Evolutionary conservation across 306 rosid genomes (phyloP), one percentile per base, ranked within the genome.

Genomic region (Hylodesmum podocarpum): DNA sequence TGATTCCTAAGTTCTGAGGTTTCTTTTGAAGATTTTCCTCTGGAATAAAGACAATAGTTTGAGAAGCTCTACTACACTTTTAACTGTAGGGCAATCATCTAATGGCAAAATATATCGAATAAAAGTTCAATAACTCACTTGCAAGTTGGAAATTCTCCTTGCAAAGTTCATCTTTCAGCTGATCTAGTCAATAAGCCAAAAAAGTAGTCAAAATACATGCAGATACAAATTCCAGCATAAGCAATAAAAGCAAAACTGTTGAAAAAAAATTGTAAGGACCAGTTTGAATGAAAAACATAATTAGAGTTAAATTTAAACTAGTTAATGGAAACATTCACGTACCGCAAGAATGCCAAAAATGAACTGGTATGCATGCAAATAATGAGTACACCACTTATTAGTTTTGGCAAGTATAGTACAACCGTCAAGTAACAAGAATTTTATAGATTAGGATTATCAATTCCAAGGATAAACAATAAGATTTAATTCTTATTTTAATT

Each of bases 1-100:
- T 96, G 98, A 83, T 91, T 96, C 72, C 96, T 88, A 25, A 96
- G 94, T 86, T 96, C 98, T 89, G 88, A 2, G 96, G 97, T 82
- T 96, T 98, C 85, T 91, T 92, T 68, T 87, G 96, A 82, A 92
- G 73, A 90, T 91, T 96, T 77, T 89, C 93, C 76, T 95, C 99
- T 96, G 79, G 36, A 85, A 31, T 46, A 68, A 53, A 81, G 40
- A 70, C 28, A 33, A 70, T 47, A 19, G 33, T 16, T 67, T 43
- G 31, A 18, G 78, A 77, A 66, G 64, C 70, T 83, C 79, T 76
- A 43, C 68, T 5, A 19, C 29, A 59, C 25, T 58, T 27, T n/a
- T 24, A 46, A 76, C 54, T 28, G 49, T 58, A 62, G 64, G 64
- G 40, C 13, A 65, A 51, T 63, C 78, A 66, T 71, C 58, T 55